Base-by-base conservation (phyloP, 495 filamentous ascomycete species). In the Lepraria neglecta region DNA sequence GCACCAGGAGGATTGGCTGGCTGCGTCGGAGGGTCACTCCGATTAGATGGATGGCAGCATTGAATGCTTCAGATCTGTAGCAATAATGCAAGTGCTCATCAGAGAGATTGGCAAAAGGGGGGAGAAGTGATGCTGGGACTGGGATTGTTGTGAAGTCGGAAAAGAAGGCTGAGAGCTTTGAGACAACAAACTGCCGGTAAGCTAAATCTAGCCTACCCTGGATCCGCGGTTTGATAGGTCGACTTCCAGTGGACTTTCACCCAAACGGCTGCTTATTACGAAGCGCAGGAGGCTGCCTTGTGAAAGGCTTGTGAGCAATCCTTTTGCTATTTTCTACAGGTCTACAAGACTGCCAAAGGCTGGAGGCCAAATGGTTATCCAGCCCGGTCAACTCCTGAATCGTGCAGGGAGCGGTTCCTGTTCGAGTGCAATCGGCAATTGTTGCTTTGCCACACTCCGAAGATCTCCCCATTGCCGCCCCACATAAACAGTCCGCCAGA, bases 351-450 rank as follows among this genome's bases (percentile, higher is more conserved):
- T 33, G n/a, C 30, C n/a, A 54, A 54, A 54, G 28, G 51, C 51
- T 54, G 21, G 12, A 40, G 28, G 33, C 1, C n/a, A 46, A 17
- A 19, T 31, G 9, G 14, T 35, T 31, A 46, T 59, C 31, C 4
- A 31, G 17, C 42, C 33, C 35, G 38, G n/a, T 17, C 17, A 38
- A 52, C 59, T 48, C 59, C 59, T 61, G 51, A 61, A 52, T 42
- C 30, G 21, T 61, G 59, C 59, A 61, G 51, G 35, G 35, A 30
- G 54, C 51, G 59, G 59, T 48, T 61, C 52, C 59, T 61, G 12
- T 38, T 21, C 51, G 1, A 54, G 30, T 30, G 51, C 31, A 54
- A 19, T 19, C 51, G 51, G 51, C 31, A 54, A 35, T 35, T 54
- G 30, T 54, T 54, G 51, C 51, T 54, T 38, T 38, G 51, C 51